Percentiles rank a stretch among this genome's conserved stretches.
phyloP scores from a whole-genome alignment of 495 filamentous ascomycete species.

The Aspergillus baeticus region DNA sequence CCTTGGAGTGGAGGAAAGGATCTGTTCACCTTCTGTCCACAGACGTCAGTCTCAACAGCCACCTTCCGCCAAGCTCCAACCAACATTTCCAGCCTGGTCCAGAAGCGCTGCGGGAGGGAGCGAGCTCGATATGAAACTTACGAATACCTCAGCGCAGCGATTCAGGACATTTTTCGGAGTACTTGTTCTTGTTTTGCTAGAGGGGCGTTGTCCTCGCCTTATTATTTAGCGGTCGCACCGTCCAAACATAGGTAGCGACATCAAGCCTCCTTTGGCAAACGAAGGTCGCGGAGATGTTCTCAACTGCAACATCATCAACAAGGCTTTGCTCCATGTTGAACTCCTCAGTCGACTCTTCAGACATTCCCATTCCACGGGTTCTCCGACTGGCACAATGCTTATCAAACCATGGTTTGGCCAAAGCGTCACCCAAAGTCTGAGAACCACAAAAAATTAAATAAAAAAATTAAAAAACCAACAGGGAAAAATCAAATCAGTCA shows the following conservation, averaged over 20 bases:
- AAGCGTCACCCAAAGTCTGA: slow-evolving; percentile 8
- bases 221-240: slow-evolving; percentile 2
- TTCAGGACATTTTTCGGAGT: neutral
- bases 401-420: slow-evolving; percentile 19
- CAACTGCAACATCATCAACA: neutral
- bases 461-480: slow-evolving; percentile 4
- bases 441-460: slow-evolving; percentile 9
- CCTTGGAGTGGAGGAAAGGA: neutral
- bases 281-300: neutral
- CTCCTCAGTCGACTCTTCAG: neutral
- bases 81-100: neutral
- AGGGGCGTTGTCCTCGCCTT: neutral
- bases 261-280: neutral
- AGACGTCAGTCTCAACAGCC: slow-evolving; percentile 1
- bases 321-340: neutral
- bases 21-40: neutral
- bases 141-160: neutral
- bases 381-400: neutral
- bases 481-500: slow-evolving; percentile 3
- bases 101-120: neutral
- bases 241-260: slow-evolving; percentile 2
- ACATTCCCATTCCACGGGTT: neutral
- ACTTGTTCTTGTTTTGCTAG: neutral
- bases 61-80: slow-evolving; percentile 1
- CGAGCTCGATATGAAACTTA: slow-evolving; percentile 1